These are phyloP conservation scores for Dioscorea zingiberensis DNA, from an alignment of 106 monocot species.

Conservation along the genomic window DNA sequence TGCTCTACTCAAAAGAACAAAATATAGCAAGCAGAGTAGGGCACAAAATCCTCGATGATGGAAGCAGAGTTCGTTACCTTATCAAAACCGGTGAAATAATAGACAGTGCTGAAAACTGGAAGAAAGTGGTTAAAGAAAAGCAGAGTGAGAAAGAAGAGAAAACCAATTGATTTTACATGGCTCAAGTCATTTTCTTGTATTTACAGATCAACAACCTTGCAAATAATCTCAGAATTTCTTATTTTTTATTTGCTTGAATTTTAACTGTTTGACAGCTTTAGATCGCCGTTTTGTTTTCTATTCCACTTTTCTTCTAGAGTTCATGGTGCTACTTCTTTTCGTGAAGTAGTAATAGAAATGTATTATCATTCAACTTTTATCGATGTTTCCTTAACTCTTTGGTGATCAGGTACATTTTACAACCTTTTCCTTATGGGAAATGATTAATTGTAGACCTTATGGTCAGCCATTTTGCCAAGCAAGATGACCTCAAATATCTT, in stretches of 20 bases:
- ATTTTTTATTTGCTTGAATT: not conserved
- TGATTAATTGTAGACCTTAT: too few relatives aligned
- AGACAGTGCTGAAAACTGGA: conserved; percentile 77
- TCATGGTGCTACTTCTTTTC: not conserved
- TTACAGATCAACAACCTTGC: not conserved
- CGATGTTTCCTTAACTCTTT: too few relatives aligned
- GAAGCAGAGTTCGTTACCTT: conserved; percentile 74
- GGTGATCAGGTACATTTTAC: too few relatives aligned
- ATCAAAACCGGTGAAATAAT: conserved; percentile 94
- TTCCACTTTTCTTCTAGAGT: not conserved
- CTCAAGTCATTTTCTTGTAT: not conserved
- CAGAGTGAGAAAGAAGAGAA: conserved; percentile 17
- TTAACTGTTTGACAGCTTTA: not conserved
- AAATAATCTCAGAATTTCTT: too few relatives aligned
- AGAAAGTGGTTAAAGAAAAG: conserved; percentile 50
- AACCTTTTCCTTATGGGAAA: too few relatives aligned
- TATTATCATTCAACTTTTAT: not conserved
- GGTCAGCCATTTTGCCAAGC: too few relatives aligned
- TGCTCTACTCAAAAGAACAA: conserved; percentile 93
- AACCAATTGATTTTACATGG: not conserved
- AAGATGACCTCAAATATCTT: too few relatives aligned
- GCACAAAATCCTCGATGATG: conserved; percentile 84
- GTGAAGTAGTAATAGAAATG: not conserved
- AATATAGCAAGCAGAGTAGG: conserved; percentile 84
- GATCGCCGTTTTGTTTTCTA: not conserved